Evolutionary conservation across 2,329 filamentous ascomycete genomes (phyloP).

Genomic region (Leptographium lundbergii): DNA sequence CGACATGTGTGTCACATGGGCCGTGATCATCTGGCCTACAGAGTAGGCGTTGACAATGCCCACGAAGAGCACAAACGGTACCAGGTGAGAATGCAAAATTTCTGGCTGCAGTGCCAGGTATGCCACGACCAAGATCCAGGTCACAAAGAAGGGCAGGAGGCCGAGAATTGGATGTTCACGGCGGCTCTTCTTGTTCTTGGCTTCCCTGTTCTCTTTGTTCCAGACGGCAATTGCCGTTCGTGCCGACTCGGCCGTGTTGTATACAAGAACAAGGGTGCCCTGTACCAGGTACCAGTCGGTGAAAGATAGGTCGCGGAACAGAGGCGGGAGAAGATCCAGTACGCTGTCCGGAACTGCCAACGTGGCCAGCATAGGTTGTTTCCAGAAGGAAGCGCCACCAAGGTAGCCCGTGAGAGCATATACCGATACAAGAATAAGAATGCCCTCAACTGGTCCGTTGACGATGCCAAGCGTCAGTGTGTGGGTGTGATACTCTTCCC

Average conservation of each 20-base stretch:
- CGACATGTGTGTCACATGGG: constrained; percentile 73
- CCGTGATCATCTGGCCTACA: constrained; percentile 90
- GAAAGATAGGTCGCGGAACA: constrained; percentile 69
- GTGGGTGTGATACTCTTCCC: constrained; percentile 98
- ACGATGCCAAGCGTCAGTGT: constrained; percentile 84
- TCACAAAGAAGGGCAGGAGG: constrained; percentile 64
- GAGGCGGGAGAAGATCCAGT: constrained; percentile 52
- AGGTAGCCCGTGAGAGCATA: constrained; percentile 74
- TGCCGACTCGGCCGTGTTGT: constrained; percentile 72
- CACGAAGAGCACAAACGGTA: constrained; percentile 82
- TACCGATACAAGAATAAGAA: constrained; percentile 69
- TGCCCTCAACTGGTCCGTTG: constrained; percentile 89
- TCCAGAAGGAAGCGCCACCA: constrained; percentile 89
- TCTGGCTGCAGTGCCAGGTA: constrained; percentile 79
- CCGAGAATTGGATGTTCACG: constrained; percentile 67
- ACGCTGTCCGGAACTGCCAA: constrained; percentile 58
- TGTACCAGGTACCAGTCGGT: constrained; percentile 90
- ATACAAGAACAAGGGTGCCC: constrained; percentile 65
- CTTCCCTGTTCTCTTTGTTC: constrained; percentile 22
- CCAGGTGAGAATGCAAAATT: constrained; percentile 70
- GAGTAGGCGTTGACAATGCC: constrained; percentile 89
- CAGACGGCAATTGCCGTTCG: constrained; percentile 76
- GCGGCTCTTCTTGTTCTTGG: constrained; percentile 20
- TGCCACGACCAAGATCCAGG: constrained; percentile 62
- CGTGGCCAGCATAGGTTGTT: constrained; percentile 62